Evolutionary conservation across 225 moss, liverwort and hornwort genomes (phyloP).

Genomic region (Sphagnum contortum): DNA sequence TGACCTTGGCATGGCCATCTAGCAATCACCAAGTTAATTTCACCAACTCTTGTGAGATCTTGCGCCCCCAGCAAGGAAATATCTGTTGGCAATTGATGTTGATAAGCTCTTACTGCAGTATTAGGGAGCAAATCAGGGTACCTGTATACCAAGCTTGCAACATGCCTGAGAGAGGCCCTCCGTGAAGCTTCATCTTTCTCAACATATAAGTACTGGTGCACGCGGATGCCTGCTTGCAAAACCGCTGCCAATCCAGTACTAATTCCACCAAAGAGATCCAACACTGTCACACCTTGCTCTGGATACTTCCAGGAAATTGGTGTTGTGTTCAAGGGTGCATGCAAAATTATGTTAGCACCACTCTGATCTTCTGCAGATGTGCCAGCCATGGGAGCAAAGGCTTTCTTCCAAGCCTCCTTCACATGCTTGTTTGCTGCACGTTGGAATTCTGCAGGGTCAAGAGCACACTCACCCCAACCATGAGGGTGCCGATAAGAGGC

Average conservation of each 20-base stretch:
- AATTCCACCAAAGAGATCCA: not conserved
- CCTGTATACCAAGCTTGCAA: not conserved
- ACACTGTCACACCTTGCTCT: not conserved
- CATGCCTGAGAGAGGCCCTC: not conserved
- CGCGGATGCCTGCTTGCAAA: not conserved
- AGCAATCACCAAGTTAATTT: constrained; percentile 6
- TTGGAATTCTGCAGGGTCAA: too few relatives aligned
- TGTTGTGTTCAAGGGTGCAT: not conserved
- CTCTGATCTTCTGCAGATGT: too few relatives aligned
- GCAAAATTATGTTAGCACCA: too few relatives aligned
- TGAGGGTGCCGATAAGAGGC: too few relatives aligned
- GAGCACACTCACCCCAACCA: too few relatives aligned
- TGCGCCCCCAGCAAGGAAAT: constrained; percentile 2
- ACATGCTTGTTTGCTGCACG: too few relatives aligned
- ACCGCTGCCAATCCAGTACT: not conserved
- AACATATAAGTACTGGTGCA: constrained; percentile 3
- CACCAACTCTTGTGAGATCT: not conserved
- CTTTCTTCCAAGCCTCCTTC: too few relatives aligned
- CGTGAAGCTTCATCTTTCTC: not conserved
- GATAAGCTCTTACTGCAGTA: not conserved
- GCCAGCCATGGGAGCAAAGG: too few relatives aligned
- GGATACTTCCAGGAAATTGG: not conserved
- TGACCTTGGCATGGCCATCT: constrained; percentile 5
- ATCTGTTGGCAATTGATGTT: not conserved
- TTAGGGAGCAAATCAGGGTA: not conserved